A percentile compares a stretch with the other conserved stretches of the same genome.
phyloP scores from a whole-genome alignment of 352 stramenopile species.

The Globisporangium heterothallicum region DNA sequence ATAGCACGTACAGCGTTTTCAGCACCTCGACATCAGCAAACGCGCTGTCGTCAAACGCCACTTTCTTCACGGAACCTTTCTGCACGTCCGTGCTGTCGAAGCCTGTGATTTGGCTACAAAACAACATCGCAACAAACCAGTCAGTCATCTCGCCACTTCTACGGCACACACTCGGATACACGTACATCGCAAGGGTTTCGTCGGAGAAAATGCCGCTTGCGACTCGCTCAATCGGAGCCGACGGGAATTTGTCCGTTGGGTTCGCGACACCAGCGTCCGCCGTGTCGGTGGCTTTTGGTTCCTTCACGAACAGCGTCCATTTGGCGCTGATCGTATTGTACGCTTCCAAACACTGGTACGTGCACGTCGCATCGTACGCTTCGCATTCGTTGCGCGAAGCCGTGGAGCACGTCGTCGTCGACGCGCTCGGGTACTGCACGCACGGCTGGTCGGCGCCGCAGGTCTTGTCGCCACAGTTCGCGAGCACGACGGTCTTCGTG shows the following conservation, averaged over 20 bases:
- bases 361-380: conserved; percentile 37
- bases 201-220: conserved; percentile 30
- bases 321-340: conserved; percentile 44
- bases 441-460: conserved; percentile 43
- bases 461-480: conserved; percentile 29
- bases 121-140: neutral
- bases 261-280: conserved; percentile 18
- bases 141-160: neutral
- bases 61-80: conserved; percentile 53
- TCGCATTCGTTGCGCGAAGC: conserved; percentile 45
- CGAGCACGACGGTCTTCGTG: conserved; percentile 34
- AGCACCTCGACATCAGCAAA: conserved; percentile 39
- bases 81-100: conserved; percentile 46
- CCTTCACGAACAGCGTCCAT: conserved; percentile 73
- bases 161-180: conserved; percentile 2
- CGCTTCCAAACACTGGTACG: conserved; percentile 58
- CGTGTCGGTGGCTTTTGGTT: conserved; percentile 33
- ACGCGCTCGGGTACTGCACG: conserved; percentile 42
- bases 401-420: conserved; percentile 36
- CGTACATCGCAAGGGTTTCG: conserved; percentile 44
- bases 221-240: conserved; percentile 47
- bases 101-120: conserved; percentile 65
- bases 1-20: conserved; percentile 35
- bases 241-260: conserved; percentile 27
- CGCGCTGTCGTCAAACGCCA: conserved; percentile 37